Base-by-base conservation (phyloP, 2,329 filamentous ascomycete genomes). In the Aureobasidium vineae region DNA sequence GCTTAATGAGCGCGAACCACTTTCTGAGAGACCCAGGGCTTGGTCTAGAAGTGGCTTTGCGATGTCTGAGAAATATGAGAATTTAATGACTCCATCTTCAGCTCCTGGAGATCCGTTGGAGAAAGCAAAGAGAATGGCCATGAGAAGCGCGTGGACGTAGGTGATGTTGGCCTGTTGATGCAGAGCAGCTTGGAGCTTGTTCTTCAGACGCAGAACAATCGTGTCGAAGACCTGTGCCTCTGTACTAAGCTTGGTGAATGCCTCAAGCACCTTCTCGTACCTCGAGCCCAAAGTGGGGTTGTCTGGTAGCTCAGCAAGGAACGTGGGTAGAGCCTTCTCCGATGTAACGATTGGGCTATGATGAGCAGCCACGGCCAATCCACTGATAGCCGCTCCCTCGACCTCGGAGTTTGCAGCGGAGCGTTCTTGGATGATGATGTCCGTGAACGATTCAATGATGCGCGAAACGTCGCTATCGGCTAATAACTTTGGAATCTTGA, bases 211-310 rank as follows among this genome's bases (percentile, higher is more conserved):
- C 47, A 87, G 78, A 40, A 88, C 81, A 10, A 90, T 77, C 0
- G 86, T 88, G 67, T 87, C 84, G 68, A 89, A 88, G 15, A 89
- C 80, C 43, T 86, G 82, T 68, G 83, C 81, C 72, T 89, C 87
- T 13, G 81, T 79, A 65, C 85, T 86, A 23, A 90, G 82, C 70
- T 88, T 85, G 2, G 87, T 86, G 67, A 90, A 83, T 0, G 82
- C 86, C 71, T 89, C 87, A 28, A 90, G 76, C 0, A 86, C 84
- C 5, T 81, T 77, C n/a, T 83, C 71, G 71, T 88, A 88, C 7
- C 71, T 72, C 11, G 79, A 75, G n/a, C 77, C 75, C 66, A 84
- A 83, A 3, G 77, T 77, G 21, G 82, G 80, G n/a, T 78, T 75
- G 66, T 77, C 86, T 1, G 87, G 88, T 3, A 90, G 76, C 45